Conservation (phyloP, 139 green algal species). For the Tetraselmis striata region DNA sequence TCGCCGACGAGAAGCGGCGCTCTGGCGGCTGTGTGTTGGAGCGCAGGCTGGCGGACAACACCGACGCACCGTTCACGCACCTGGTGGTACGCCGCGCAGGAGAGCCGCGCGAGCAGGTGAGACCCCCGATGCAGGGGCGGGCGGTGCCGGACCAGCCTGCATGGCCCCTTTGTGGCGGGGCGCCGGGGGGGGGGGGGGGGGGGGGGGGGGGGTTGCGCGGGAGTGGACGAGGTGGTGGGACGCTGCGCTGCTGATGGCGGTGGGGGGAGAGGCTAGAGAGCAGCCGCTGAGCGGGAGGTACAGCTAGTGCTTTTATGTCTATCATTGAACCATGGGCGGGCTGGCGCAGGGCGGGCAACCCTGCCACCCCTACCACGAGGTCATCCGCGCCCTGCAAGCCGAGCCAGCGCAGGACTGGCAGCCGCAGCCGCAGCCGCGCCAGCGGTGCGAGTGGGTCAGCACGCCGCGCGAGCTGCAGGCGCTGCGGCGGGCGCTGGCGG, state of each 20-base stretch:
- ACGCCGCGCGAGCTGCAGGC: constrained; percentile 14
- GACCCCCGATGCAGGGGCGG: background rate
- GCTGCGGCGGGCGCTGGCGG: constrained; percentile 21
- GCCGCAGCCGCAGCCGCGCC: background rate
- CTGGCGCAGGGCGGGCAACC: background rate
- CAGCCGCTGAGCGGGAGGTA: constrained; percentile 6
- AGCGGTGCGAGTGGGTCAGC: constrained; percentile 25
- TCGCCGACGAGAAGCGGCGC: background rate
- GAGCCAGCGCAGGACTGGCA: too few species aligned
- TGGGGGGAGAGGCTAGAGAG: too few species aligned
- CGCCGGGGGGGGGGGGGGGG: background rate
- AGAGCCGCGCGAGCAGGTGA: background rate
- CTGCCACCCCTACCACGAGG: too few species aligned
- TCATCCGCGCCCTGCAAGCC: too few species aligned
- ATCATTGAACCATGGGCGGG: too few species aligned
- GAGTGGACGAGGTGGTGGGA: background rate
- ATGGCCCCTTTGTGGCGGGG: background rate
- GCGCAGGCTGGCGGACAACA: constrained; percentile 19
- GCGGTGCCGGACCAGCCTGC: background rate
- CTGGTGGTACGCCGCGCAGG: constrained; percentile 6
- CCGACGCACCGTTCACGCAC: constrained; percentile 32
- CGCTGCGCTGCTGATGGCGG: background rate
- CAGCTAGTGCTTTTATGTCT: too few species aligned
- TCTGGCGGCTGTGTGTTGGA: background rate
- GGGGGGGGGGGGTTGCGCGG: constrained; percentile 1